phyloP scores from a whole-genome alignment of 2,329 filamentous ascomycete genomes.

The Xylaria multiplex region DNA sequence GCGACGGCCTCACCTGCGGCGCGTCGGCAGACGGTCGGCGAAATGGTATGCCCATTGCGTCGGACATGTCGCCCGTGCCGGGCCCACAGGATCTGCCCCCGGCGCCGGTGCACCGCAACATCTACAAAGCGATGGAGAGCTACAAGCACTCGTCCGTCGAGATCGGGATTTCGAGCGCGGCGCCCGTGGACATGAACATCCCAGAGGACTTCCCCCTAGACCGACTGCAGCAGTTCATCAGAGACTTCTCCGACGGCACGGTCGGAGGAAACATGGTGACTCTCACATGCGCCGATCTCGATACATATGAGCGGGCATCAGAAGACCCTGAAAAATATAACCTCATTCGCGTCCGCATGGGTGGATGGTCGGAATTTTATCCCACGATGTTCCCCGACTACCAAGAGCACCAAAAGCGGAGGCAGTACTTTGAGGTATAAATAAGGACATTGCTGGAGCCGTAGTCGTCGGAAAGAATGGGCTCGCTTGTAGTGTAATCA shows the following conservation, averaged over 20 bases:
- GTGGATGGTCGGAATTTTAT: constrained; percentile 42
- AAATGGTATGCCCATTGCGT: constrained; percentile 38
- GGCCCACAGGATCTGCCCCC: constrained; percentile 37
- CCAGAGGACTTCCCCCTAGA: constrained; percentile 39
- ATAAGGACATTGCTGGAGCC: not conserved
- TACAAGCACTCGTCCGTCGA: constrained; percentile 27
- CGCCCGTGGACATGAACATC: constrained; percentile 43
- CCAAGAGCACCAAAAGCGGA: constrained; percentile 40
- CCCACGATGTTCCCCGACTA: constrained; percentile 41
- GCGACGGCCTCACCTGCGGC: constrained; percentile 37
- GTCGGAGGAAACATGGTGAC: constrained; percentile 41
- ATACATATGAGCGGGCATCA: constrained; percentile 36
- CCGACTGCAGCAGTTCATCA: constrained; percentile 31
- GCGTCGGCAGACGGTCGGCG: constrained; percentile 42
- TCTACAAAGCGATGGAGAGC: constrained; percentile 36
- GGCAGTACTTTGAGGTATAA: constrained; percentile 36
- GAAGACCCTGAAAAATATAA: constrained; percentile 40
- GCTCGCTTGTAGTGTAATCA: not conserved
- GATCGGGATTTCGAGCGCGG: constrained; percentile 38
- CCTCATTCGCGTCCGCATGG: constrained; percentile 41
- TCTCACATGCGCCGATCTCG: constrained; percentile 39
- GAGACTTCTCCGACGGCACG: constrained; percentile 31
- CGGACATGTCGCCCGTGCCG: constrained; percentile 39
- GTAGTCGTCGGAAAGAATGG: not conserved
- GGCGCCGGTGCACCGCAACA: constrained; percentile 30